Evolutionary conservation across 257 asterid genomes (phyloP).

Genomic region (Orobanche coerulescens): DNA sequence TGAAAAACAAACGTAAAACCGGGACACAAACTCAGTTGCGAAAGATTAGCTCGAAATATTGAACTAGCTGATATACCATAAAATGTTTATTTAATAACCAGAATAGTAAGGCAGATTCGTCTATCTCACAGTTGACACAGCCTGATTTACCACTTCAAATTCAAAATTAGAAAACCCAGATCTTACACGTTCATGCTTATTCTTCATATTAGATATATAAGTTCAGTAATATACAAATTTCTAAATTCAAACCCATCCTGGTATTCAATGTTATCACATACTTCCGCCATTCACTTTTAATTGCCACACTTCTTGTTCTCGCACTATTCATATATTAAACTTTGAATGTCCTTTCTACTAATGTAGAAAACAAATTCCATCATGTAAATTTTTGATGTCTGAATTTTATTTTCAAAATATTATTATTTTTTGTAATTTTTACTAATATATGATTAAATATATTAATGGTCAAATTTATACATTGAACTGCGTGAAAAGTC

Average conservation of each 20-base stretch:
- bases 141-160: slow-evolving; percentile 4
- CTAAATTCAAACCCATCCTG: background rate
- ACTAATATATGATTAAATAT: no score
- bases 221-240: background rate
- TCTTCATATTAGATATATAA: background rate
- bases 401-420: no score
- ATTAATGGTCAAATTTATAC: no score
- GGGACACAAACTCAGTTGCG: slow-evolving; percentile 12
- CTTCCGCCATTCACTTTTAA: no score
- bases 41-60: slow-evolving; percentile 6
- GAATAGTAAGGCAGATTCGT: background rate
- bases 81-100: background rate
- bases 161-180: slow-evolving; percentile 9
- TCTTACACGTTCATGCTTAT: no score
- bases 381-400: no score
- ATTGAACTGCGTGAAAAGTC: no score
- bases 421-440: no score
- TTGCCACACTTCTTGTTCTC: no score
- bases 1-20: slow-evolving; percentile 4
- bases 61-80: slow-evolving; percentile 1
- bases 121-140: background rate
- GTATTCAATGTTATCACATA: slow-evolving; percentile 10
- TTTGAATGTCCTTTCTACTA: no score
- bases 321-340: no score
- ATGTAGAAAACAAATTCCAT: no score